Evolutionary conservation across 306 rosid genomes (phyloP).

Genomic region (Sicyos baderoa): DNA sequence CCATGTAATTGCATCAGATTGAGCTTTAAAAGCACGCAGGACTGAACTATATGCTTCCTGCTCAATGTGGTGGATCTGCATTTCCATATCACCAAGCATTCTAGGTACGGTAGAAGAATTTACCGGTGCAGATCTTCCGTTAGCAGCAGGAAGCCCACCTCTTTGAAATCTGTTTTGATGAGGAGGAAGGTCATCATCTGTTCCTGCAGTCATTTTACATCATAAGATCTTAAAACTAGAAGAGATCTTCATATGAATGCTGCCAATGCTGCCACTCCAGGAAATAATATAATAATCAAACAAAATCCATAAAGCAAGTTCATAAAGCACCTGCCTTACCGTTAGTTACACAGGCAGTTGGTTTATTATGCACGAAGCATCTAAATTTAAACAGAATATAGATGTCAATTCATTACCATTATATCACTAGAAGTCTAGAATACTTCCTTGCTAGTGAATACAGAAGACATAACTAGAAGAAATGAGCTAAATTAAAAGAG

Average conservation of each 20-base stretch:
- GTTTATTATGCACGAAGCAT: not conserved
- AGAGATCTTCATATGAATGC: not conserved
- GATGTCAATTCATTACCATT: conserved; percentile 5
- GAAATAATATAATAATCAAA: not conserved
- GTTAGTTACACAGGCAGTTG: not conserved
- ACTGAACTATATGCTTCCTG: conserved; percentile 93
- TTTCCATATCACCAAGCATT: conserved; percentile 64
- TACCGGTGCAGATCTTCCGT: conserved; percentile 42
- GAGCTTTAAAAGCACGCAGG: conserved; percentile 94
- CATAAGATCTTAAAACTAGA: not conserved
- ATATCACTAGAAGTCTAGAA: not conserved
- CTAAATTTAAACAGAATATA: not conserved
- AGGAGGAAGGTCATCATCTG: conserved; percentile 53
- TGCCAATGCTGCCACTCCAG: not conserved
- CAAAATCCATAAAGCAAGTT: conserved; percentile 2
- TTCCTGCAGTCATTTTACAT: conserved; percentile 29
- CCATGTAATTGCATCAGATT: conserved; percentile 91
- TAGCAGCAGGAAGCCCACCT: conserved; percentile 34
- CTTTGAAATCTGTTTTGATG: conserved; percentile 52
- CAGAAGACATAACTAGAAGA: not conserved
- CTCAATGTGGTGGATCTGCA: conserved; percentile 84
- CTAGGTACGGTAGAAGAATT: conserved; percentile 40
- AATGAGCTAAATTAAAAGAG: not conserved
- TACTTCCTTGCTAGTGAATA: conserved; percentile 3
- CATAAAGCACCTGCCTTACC: not conserved